A percentile compares a stretch with the other conserved stretches of the same genome.
phyloP scores from a whole-genome alignment of 1,284 basidiomycete species.

The Boletellus sp. region DNA sequence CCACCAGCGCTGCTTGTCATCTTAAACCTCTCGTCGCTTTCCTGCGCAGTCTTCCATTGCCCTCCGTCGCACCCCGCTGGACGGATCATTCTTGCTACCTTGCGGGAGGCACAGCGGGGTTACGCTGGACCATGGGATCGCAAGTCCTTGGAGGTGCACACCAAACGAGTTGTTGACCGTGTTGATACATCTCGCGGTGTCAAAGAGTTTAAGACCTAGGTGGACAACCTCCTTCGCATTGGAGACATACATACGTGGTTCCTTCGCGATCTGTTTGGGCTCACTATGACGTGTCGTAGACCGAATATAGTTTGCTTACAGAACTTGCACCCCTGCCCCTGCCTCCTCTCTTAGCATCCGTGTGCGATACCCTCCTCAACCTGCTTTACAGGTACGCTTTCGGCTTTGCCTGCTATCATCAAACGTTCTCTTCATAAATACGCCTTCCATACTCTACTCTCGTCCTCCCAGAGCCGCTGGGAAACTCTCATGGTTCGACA shows the following conservation, averaged over 20 bases:
- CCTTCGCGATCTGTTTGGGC: not conserved
- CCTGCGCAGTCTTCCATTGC: constrained; percentile 60
- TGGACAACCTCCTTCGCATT: constrained; percentile 55
- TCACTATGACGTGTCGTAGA: constrained; percentile 28
- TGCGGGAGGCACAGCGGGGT: constrained; percentile 66
- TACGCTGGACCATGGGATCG: constrained; percentile 73
- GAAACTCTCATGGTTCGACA: constrained; percentile 55
- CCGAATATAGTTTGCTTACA: constrained; percentile 55
- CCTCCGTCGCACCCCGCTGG: constrained; percentile 75
- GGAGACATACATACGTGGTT: constrained; percentile 58
- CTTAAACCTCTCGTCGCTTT: too few relatives aligned
- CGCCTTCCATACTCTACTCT: constrained; percentile 68
- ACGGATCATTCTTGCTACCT: constrained; percentile 53
- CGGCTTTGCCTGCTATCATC: constrained; percentile 61
- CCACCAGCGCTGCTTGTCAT: too few relatives aligned
- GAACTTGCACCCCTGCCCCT: constrained; percentile 59
- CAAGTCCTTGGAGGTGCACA: constrained; percentile 63
- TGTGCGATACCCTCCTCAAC: constrained; percentile 57
- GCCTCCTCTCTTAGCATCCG: constrained; percentile 45
- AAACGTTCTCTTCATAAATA: constrained; percentile 84
- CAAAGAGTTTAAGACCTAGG: constrained; percentile 63
- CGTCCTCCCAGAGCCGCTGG: constrained; percentile 56
- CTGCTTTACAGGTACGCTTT: constrained; percentile 66
- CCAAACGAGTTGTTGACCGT: constrained; percentile 62
- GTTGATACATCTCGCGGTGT: constrained; percentile 64